Evolutionary conservation across 2,329 filamentous ascomycete species (phyloP), one percentile per base, ranked within the genome.

Genomic region (Hypoxylon sp.): DNA sequence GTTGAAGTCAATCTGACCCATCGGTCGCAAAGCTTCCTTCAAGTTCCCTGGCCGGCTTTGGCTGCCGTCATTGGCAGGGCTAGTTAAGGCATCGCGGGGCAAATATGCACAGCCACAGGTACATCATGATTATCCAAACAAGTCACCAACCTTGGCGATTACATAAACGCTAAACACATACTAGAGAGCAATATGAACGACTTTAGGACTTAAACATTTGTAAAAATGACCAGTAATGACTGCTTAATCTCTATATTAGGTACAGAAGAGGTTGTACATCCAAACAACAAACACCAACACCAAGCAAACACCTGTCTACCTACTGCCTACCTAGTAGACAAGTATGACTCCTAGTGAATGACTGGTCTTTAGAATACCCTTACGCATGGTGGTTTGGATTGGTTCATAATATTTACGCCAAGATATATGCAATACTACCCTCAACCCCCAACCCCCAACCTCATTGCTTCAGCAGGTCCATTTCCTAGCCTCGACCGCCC

Each of bases 21-120:
- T 61, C 28, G 47, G 28, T 49, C 32, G 47, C 47, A 49, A 49
- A 32, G 22, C 17, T 55, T 34, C 50, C 41, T 52, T n/a, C n/a
- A n/a, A n/a, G n/a, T n/a, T n/a, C n/a, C n/a, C n/a, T n/a, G n/a
- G n/a, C n/a, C 28, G 26, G 44, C 46, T 53, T 6, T 19, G 2
- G 50, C 28, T 63, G 62, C 59, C 59, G 63, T 66, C 63, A 66
- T 66, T 59, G 11, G 8, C 19, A 6, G 28, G 26, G 37, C 17
- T 3, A 13, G 44, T 28, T 15, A 11, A 48, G 15, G 22, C 20
- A 30, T 41, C 34, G 52, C 41, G 49, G 56, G 32, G 48, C 49
- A 54, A 48, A 24, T 37, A 11, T 20, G 7, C 39, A 43, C 6
- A 10, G 17, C 17, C 19, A 34, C 32, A 34, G 32, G 10, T 13